These are phyloP conservation scores for Populus hybrid DNA, from an alignment of 441 rosid species.

Conservation along the genomic window DNA sequence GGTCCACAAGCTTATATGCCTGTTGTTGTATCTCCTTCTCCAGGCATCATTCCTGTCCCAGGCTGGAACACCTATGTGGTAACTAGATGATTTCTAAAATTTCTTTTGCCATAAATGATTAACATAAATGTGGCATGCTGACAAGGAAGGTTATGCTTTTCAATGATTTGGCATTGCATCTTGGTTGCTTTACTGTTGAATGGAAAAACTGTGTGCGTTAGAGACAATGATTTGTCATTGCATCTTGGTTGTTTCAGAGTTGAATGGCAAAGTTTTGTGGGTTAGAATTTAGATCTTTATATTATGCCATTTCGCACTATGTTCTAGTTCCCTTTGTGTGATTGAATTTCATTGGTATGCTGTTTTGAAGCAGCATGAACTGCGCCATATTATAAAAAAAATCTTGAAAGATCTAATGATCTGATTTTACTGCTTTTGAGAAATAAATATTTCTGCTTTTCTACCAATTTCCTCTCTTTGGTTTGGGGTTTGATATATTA, in stretches of 20 bases:
- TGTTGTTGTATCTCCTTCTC: conserved; percentile 62
- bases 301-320: background rate
- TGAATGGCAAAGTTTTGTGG: background rate
- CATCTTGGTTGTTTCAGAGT: background rate
- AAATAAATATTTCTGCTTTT: background rate
- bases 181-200: background rate
- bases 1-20: conserved; percentile 57
- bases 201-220: background rate
- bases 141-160: background rate
- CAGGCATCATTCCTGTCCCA: conserved; percentile 51
- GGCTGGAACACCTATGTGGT: conserved; percentile 77
- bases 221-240: background rate
- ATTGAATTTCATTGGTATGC: background rate
- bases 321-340: background rate
- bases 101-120: conserved; percentile 3
- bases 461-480: background rate
- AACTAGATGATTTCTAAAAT: conserved; percentile 16
- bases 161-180: background rate
- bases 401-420: background rate
- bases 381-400: background rate
- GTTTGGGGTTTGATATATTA: background rate
- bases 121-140: background rate
- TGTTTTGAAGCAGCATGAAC: background rate
- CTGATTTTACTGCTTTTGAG: background rate
- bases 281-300: background rate